A percentile compares a stretch with the other conserved stretches of the same genome.
phyloP scores from a whole-genome alignment of 352 stramenopile genomes.

The Pythium myriotylum region DNA sequence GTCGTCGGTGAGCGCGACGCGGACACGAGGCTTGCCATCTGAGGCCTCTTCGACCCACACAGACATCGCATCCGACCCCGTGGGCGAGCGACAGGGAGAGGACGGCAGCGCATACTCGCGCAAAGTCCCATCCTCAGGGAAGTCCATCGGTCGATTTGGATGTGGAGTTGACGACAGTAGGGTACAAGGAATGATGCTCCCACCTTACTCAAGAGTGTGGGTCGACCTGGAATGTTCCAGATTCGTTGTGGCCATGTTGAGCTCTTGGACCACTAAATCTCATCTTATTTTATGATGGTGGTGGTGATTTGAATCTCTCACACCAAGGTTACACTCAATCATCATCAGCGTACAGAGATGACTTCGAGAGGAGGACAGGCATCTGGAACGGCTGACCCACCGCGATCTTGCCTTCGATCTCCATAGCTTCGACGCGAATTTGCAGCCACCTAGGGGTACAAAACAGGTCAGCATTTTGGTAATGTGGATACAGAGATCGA shows the following conservation, averaged over 20 bases:
- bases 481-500: neutral
- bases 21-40: constrained; percentile 50
- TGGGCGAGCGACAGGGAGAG: constrained; percentile 58
- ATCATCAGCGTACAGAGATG: constrained; percentile 84
- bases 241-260: neutral
- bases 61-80: constrained; percentile 49
- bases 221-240: constrained; percentile 4
- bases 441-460: constrained; percentile 70
- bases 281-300: constrained; percentile 6
- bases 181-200: neutral
- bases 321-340: constrained; percentile 43
- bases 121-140: constrained; percentile 27
- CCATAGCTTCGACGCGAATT: constrained; percentile 82
- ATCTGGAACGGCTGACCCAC: constrained; percentile 77
- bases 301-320: neutral
- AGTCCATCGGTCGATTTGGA: constrained; percentile 14
- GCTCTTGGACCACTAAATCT: constrained; percentile 1
- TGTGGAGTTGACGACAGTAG: neutral
- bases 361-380: constrained; percentile 87
- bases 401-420: constrained; percentile 85
- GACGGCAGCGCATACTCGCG: constrained; percentile 68
- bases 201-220: constrained; percentile 28
- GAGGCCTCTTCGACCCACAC: constrained; percentile 56
- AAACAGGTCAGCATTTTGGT: neutral
- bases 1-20: constrained; percentile 37